Percentiles rank a stretch among this genome's conserved stretches.
Conservation (phyloP, 345 rosid genomes). For the Streptanthus diversifolius region DNA sequence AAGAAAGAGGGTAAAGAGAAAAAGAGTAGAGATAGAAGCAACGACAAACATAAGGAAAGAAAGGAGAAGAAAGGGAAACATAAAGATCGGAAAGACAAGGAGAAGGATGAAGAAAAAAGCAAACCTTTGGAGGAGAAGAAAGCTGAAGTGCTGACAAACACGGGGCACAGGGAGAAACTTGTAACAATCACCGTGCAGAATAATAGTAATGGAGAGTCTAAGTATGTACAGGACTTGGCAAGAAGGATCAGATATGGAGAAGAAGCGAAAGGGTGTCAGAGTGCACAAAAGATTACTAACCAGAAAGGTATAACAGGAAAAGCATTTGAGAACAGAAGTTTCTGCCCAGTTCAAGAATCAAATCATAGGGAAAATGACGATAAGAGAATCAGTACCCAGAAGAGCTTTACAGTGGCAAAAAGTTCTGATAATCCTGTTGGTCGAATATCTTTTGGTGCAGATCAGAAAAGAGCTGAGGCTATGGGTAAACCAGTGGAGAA, state of each 20-base stretch:
- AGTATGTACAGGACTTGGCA: conserved; percentile 47
- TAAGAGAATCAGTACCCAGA: conserved; percentile 37
- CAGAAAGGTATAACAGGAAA: conserved; percentile 16
- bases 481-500: conserved; percentile 37
- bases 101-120: conserved; percentile 41
- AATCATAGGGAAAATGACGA: conserved; percentile 31
- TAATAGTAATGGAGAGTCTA: conserved; percentile 40
- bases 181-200: conserved; percentile 34
- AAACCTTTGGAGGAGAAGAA: conserved; percentile 35
- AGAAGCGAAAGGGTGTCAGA: conserved; percentile 43
- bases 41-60: conserved; percentile 45
- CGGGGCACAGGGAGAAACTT: conserved; percentile 30
- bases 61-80: conserved; percentile 44
- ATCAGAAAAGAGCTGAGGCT: conserved; percentile 39
- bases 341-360: conserved; percentile 25
- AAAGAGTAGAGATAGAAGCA: conserved; percentile 46
- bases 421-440: conserved; percentile 27
- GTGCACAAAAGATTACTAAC: conserved; percentile 14
- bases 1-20: conserved; percentile 49
- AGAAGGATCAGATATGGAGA: conserved; percentile 48
- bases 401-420: conserved; percentile 28
- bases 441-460: conserved; percentile 25
- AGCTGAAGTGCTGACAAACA: conserved; percentile 26
- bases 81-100: conserved; percentile 41
- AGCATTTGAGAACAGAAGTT: conserved; percentile 1